Evolutionary conservation across 2,329 filamentous ascomycete species (phyloP).

Genomic region (Phyllosticta capitalensis): DNA sequence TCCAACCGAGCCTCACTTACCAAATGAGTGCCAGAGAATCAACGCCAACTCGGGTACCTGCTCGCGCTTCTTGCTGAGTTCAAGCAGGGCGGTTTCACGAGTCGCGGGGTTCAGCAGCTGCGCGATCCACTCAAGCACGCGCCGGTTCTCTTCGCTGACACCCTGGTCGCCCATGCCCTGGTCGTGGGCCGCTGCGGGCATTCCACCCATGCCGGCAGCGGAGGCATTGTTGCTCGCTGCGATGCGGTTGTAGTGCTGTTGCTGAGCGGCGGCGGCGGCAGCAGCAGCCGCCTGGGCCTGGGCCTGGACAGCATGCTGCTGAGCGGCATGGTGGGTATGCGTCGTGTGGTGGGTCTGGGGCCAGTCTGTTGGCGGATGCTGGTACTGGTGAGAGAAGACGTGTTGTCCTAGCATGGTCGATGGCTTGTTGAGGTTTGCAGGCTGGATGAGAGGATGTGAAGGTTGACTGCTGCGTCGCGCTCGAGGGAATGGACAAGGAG

Average conservation of each 20-base stretch:
- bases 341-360: constrained; percentile 40
- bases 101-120: constrained; percentile 82
- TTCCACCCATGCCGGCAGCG: constrained; percentile 25
- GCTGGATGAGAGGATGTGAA: constrained; percentile 5
- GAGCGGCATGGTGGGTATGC: constrained; percentile 27
- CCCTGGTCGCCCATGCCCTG: constrained; percentile 29
- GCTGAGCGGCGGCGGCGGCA: constrained; percentile 40
- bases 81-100: constrained; percentile 81
- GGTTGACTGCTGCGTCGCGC: neutral
- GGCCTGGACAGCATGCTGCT: constrained; percentile 39
- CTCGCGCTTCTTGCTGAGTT: constrained; percentile 97
- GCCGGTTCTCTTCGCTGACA: constrained; percentile 81
- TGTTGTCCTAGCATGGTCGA: constrained; percentile 44
- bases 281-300: constrained; percentile 44
- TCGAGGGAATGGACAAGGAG: neutral
- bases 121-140: constrained; percentile 87
- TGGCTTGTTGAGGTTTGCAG: constrained; percentile 6
- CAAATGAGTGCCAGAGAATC: constrained; percentile 97
- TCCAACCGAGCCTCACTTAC: constrained; percentile 47
- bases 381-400: constrained; percentile 51
- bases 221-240: constrained; percentile 53
- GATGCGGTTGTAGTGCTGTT: constrained; percentile 63
- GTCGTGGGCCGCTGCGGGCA: constrained; percentile 29
- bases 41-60: constrained; percentile 93
- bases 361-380: constrained; percentile 43